Conservation (phyloP, 1,284 basidiomycete species). For the Pterula multifida region DNA sequence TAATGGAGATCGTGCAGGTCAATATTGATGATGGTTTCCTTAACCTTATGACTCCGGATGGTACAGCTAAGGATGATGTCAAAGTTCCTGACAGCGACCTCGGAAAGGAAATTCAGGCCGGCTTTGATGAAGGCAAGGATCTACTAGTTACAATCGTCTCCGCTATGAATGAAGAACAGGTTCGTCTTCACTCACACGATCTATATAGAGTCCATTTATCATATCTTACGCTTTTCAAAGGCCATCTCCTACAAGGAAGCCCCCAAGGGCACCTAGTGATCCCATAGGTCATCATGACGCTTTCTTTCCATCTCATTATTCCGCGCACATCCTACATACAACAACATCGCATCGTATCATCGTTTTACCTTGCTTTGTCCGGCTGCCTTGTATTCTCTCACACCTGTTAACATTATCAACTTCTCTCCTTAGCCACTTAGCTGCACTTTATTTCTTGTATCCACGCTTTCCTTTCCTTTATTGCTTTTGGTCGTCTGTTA, state of each 20-base stretch:
- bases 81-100: slow-evolving; percentile 82
- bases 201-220: too few species aligned
- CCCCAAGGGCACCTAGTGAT: slow-evolving; percentile 40
- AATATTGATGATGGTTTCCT: slow-evolving; percentile 89
- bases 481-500: neutral
- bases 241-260: slow-evolving; percentile 82
- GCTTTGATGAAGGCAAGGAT: slow-evolving; percentile 85
- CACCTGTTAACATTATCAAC: neutral
- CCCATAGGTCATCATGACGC: slow-evolving; percentile 9
- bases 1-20: slow-evolving; percentile 30
- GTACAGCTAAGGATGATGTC: slow-evolving; percentile 89
- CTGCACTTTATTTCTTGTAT: neutral
- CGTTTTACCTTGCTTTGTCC: neutral
- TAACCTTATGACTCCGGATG: slow-evolving; percentile 87
- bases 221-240: slow-evolving; percentile 22
- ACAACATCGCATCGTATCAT: neutral
- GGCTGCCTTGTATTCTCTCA: neutral
- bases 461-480: neutral
- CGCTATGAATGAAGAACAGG: slow-evolving; percentile 91
- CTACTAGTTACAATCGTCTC: slow-evolving; percentile 80
- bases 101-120: slow-evolving; percentile 62
- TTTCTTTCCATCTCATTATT: neutral
- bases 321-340: neutral
- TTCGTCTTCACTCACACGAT: slow-evolving; percentile 17
- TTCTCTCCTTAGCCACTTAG: neutral